Conservation (phyloP, 2,329 filamentous ascomycete species). For the Beauveria varroae region DNA sequence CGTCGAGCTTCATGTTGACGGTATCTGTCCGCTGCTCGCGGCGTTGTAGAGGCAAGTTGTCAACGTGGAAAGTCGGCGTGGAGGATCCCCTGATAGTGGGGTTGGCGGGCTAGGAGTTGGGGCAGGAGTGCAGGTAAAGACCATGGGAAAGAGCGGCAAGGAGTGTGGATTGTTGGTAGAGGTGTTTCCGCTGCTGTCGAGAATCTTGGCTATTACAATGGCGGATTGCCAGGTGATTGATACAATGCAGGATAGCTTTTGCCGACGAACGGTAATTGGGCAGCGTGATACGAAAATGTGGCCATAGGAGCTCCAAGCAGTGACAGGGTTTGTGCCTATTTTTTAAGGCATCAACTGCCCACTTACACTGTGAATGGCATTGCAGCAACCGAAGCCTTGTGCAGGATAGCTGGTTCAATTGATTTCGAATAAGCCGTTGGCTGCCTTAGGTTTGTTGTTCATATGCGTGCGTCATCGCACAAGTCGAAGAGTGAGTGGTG, state of each 20-base stretch:
- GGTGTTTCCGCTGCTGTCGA: background rate
- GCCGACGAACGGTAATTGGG: background rate
- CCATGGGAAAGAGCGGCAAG: background rate
- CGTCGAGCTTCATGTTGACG: slow-evolving; percentile 34
- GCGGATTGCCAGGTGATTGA: background rate
- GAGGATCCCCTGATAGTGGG: slow-evolving; percentile 14
- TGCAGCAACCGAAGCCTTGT: background rate
- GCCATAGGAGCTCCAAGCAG: slow-evolving; percentile 2
- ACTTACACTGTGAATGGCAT: background rate
- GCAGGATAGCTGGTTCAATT: too few relatives aligned
- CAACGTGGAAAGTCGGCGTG: slow-evolving; percentile 12
- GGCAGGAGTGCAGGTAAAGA: background rate
- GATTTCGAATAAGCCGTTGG: too few relatives aligned
- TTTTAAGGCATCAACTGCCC: background rate
- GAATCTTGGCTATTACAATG: background rate
- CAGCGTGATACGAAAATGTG: slow-evolving; percentile 9
- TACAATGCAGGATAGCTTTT: background rate
- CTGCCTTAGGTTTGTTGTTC: too few relatives aligned
- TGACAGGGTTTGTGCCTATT: background rate
- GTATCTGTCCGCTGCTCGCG: slow-evolving; percentile 14
- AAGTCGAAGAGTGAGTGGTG: too few relatives aligned
- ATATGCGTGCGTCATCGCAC: too few relatives aligned
- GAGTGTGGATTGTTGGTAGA: background rate
- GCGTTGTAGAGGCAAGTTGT: slow-evolving; percentile 6
- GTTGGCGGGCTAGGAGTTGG: slow-evolving; percentile 10